A percentile compares a stretch with the other conserved stretches of the same genome.
Evolutionary conservation across 148 eudicot species (phyloP).

Genomic region (Silene conica): DNA sequence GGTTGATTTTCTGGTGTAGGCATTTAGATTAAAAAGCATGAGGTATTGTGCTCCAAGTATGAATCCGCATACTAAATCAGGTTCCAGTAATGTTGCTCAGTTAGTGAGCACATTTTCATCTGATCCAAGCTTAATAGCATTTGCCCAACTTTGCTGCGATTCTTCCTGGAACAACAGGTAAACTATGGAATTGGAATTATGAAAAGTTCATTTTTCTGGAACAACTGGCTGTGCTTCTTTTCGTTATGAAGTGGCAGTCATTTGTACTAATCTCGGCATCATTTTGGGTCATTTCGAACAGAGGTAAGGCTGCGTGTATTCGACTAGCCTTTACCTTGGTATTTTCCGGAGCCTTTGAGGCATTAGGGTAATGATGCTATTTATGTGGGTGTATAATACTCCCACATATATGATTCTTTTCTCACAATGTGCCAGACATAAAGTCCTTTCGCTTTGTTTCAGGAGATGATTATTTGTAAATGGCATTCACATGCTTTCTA

Average conservation of each 20-base stretch:
- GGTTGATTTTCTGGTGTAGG: conserved; percentile 40
- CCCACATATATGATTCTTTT: background rate
- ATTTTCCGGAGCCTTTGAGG: background rate
- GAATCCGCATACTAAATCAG: conserved; percentile 32
- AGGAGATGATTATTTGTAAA: background rate
- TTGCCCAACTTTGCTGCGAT: conserved; percentile 89
- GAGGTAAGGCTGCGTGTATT: background rate
- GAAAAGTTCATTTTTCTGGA: background rate
- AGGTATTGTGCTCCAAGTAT: conserved; percentile 32
- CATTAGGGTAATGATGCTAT: background rate
- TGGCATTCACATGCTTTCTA: background rate
- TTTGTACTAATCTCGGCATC: background rate
- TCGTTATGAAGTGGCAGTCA: background rate
- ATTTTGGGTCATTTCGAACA: background rate
- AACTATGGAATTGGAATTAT: conserved; percentile 16
- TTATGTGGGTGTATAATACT: background rate
- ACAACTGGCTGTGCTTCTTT: background rate
- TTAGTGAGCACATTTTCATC: conserved; percentile 95
- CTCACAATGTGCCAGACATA: background rate
- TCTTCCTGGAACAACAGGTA: conserved; percentile 77
- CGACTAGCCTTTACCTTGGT: background rate
- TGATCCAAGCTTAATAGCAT: conserved; percentile 92
- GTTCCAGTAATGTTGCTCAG: conserved; percentile 65
- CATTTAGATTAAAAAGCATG: conserved; percentile 67
- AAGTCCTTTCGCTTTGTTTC: background rate